Percentiles rank a stretch among this genome's conserved stretches.
Evolutionary conservation across 129 eudicot genomes (phyloP).

Genomic region (Tagetes erecta): DNA sequence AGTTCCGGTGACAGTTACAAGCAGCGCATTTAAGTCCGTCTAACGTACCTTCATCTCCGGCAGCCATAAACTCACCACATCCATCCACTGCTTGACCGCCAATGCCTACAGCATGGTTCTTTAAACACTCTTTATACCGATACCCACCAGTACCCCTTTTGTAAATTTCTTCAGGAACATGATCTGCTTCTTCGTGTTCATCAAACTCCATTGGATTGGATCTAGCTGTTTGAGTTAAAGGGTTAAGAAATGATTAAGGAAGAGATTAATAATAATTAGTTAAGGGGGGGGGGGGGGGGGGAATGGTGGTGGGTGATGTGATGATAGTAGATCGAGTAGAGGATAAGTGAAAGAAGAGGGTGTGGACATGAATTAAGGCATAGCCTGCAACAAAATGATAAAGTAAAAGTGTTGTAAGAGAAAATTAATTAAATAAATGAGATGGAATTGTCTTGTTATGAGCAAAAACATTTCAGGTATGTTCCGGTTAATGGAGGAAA

Average conservation of each 20-base stretch:
- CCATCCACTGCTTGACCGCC: constrained; percentile 72
- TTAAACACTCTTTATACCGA: constrained; percentile 61
- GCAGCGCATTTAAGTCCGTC: constrained; percentile 75
- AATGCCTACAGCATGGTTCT: constrained; percentile 66
- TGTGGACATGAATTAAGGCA: constrained; percentile 75
- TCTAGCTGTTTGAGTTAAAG: too few species aligned
- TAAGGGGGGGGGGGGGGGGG: constrained; percentile 2
- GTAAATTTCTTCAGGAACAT: too few species aligned
- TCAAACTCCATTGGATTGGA: constrained; percentile 49
- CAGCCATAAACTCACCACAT: constrained; percentile 75
- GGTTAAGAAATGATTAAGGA: not conserved
- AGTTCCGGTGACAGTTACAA: constrained; percentile 70
- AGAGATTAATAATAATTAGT: not conserved
- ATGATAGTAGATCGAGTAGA: constrained; percentile 36
- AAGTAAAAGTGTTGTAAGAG: constrained; percentile 30
- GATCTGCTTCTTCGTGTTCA: constrained; percentile 59
- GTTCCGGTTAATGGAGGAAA: constrained; percentile 43
- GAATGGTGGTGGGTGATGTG: not conserved
- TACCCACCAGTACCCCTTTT: constrained; percentile 23
- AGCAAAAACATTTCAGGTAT: constrained; percentile 39
- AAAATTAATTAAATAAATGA: constrained; percentile 1
- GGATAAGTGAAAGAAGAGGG: constrained; percentile 63
- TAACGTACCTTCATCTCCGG: constrained; percentile 69
- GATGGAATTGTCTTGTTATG: constrained; percentile 39
- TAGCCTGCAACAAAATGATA: constrained; percentile 42